Evolutionary conservation across 768 basidiomycete genomes (phyloP).

Genomic region (Kwoniella sp.): DNA sequence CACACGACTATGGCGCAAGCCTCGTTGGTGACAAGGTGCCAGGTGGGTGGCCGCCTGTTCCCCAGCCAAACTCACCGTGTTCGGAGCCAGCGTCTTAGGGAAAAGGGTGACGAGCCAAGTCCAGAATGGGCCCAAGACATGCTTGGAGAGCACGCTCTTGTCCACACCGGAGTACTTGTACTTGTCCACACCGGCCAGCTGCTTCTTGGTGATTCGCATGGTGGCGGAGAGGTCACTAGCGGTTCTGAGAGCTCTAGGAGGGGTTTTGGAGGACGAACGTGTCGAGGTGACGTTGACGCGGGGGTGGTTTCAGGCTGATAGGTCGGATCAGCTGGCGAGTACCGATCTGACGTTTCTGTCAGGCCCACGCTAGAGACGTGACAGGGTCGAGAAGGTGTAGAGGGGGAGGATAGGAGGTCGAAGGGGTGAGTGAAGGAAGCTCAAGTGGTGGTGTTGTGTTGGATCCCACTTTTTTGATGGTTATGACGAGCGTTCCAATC

Average conservation of each 20-base stretch:
- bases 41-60: not conserved
- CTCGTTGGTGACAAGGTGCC: not conserved
- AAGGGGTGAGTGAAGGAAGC: not conserved
- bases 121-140: slow-evolving; percentile 78
- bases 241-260: too few relatives aligned
- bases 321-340: too few relatives aligned
- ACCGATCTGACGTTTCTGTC: too few relatives aligned
- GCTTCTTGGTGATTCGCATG: slow-evolving; percentile 56
- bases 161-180: slow-evolving; percentile 79
- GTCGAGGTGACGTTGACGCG: too few relatives aligned
- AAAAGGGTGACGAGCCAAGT: slow-evolving; percentile 84
- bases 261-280: too few relatives aligned
- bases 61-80: slow-evolving; percentile 61
- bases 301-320: too few relatives aligned
- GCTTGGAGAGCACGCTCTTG: slow-evolving; percentile 56
- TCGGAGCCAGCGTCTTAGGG: slow-evolving; percentile 79
- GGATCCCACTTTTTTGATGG: too few relatives aligned
- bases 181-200: slow-evolving; percentile 69
- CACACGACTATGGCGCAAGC: not conserved
- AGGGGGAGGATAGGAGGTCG: not conserved
- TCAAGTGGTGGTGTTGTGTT: not conserved
- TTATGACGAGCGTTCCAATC: too few relatives aligned
- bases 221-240: too few relatives aligned
- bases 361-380: too few relatives aligned
- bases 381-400: not conserved